Base-by-base conservation (phyloP, 495 filamentous ascomycete species). In the Penicillium psychrofluorescens region DNA sequence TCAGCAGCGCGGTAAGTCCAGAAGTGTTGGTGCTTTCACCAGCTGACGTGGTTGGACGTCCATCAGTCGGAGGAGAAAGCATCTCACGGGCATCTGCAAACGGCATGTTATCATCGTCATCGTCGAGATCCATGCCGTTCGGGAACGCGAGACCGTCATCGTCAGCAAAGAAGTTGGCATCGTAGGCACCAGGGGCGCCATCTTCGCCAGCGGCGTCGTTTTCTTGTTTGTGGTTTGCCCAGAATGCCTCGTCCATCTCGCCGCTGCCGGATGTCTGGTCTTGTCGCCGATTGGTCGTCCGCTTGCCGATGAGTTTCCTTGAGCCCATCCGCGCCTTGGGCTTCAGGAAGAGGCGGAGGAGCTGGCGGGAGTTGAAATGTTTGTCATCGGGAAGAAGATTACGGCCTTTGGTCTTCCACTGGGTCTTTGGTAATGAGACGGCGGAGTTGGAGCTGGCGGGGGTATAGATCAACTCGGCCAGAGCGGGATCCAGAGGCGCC, bases 341-440 rank as follows among this genome's bases (percentile, higher is more conserved):
- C 58, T 99, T 99, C 27, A 97, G 72, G 75, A 97, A 99, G 4
- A 97, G 75, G 37, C 78, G 83, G 7, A 97, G 75, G 8, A 99
- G 72, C 54, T 95, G 86, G 49, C 81, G 82, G 6, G 90, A 96
- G 67, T 90, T 92, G 72, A 99, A 99, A 56, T 97, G 94, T 61
- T 95, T 95, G 67, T 99, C 92, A 55, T 99, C 92, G 3, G 92
- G 92, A 11, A 99, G 79, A 1, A 99, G 75, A 59, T 99, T 95
- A 35, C 88, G 77, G 11, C 85, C 85, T 64, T 92, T 95, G 6
- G 88, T 92, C 59, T 86, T 92, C 88, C 90, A 95, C 62, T 97
- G 88, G 38, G 87, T 85, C 59, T 95, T 95, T 27, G 92, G 84
- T 30, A 97, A 57, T 8, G 81, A 85, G 49, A 97, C 90, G 28